Percentiles rank a stretch among this genome's conserved stretches.
These are phyloP conservation scores for Fusarium goolgardi DNA, from an alignment of 2,329 filamentous ascomycete genomes.

Conservation along the genomic window DNA sequence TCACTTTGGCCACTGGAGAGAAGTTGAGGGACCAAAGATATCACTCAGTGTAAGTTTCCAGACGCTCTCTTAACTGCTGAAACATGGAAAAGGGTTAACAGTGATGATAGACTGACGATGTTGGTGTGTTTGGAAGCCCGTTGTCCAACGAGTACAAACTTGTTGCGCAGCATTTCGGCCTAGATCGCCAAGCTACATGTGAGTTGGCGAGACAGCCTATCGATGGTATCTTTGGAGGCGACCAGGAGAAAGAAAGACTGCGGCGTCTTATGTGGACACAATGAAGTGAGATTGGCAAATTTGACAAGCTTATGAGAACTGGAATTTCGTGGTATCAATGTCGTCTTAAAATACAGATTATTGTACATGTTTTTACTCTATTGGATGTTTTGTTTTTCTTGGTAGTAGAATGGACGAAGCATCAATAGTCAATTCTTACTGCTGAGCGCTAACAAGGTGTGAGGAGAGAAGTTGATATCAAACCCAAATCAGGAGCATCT, in stretches of 20 bases:
- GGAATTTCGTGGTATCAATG: conserved; percentile 19
- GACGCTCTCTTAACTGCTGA: neutral
- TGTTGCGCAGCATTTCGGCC: conserved; percentile 75
- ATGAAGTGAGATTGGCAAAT: neutral
- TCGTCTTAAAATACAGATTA: conserved; percentile 13
- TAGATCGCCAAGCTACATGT: conserved; percentile 61
- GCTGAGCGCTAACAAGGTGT: conserved; percentile 37
- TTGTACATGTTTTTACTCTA: conserved; percentile 31
- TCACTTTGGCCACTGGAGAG: conserved; percentile 81
- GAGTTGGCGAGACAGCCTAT: conserved; percentile 70
- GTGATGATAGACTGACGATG: conserved; percentile 76
- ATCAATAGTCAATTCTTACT: conserved; percentile 41
- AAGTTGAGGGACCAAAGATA: conserved; percentile 67
- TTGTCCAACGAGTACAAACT: conserved; percentile 82
- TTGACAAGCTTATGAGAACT: neutral
- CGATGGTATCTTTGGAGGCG: conserved; percentile 73
- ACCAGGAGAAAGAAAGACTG: conserved; percentile 70
- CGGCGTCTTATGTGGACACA: conserved; percentile 61
- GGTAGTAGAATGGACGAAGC: conserved; percentile 16
- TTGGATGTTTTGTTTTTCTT: conserved; percentile 17
- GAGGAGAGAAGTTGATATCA: conserved; percentile 39
- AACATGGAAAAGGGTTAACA: conserved; percentile 7
- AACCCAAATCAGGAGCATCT: conserved; percentile 37
- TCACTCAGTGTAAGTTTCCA: conserved; percentile 72
- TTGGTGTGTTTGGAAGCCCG: conserved; percentile 81